Base-by-base conservation (phyloP, 2,329 filamentous ascomycete species). In the Fusarium albosuccineum region DNA sequence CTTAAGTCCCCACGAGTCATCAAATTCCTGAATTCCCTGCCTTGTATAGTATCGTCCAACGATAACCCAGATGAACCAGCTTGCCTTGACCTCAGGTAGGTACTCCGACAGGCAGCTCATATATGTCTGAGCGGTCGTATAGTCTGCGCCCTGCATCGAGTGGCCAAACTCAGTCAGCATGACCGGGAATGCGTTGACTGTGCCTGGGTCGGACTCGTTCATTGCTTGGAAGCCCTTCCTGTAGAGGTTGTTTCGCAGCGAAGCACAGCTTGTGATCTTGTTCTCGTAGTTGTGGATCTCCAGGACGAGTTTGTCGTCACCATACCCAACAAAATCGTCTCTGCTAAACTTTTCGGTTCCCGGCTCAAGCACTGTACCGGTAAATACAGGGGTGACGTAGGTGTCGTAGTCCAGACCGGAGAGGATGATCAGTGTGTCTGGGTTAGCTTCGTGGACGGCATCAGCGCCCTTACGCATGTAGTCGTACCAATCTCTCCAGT, bases 261-360 rank as follows among this genome's bases (percentile, higher is more conserved):
- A 77, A 9, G 73, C 72, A 73, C 87, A 89, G 69, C 78, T 82
- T 0, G 74, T 79, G 4, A 82, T 81, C n/a, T 74, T 71, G 66
- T 81, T 86, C 62, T 86, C 79, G 74, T 89, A 89, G 76, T 87
- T 88, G 80, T 89, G 87, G 9, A 89, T 78, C 74, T 89, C 87
- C 3, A 89, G 80, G 8, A 87, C 86, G 0, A 89, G 78, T 76
- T 89, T 89, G 70, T 87, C 75, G 1, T 67, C 50, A 2, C 76
- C 76, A 72, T 83, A 86, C 1, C 80, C 82, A 2, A 76, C 64
- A 67, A 87, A 89, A 68, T 85, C 82, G 13, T 70, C 70, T 4
- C 78, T 73, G 53, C 70, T 76, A 70, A 87, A 89, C 4, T 66
- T 80, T 14, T 57, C 74, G 13, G 76, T 82, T 14, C 83, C 80